phyloP scores from a whole-genome alignment of 75 land plant genomes.

The Sequoia sempervirens region DNA sequence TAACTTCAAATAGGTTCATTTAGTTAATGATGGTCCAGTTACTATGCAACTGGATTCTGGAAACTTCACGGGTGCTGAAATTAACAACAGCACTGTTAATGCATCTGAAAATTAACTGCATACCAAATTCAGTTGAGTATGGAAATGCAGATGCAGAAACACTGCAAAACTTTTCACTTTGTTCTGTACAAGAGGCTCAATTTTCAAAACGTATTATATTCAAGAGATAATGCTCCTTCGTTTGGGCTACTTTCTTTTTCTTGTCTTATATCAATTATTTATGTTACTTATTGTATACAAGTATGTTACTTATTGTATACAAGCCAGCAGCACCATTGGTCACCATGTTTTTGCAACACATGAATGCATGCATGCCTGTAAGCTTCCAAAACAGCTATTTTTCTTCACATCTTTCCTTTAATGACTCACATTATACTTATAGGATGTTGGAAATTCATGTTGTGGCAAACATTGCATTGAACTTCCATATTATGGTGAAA shows the following conservation, averaged over 20 bases:
- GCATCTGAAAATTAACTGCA: neutral
- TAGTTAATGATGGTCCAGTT: constrained; percentile 47
- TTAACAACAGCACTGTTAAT: neutral
- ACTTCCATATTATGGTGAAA: neutral
- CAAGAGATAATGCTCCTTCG: neutral
- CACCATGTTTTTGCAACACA: neutral
- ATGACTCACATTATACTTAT: neutral
- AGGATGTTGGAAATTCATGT: neutral
- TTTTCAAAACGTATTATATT: neutral
- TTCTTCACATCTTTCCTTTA: neutral
- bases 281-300: neutral
- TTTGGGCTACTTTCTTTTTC: neutral
- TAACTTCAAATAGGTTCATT: constrained; percentile 18
- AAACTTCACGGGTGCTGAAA: neutral
- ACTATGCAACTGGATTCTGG: constrained; percentile 36
- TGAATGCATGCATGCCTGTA: neutral
- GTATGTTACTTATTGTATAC: neutral
- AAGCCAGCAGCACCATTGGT: neutral
- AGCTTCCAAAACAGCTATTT: neutral
- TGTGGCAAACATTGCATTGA: neutral
- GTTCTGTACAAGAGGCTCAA: neutral
- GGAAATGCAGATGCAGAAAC: neutral
- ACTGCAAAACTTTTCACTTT: neutral
- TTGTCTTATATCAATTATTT: neutral
- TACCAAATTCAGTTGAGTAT: neutral